phyloP scores from a whole-genome alignment of 805 yeast genomes.

The Metschnikowia amazonensis region DNA sequence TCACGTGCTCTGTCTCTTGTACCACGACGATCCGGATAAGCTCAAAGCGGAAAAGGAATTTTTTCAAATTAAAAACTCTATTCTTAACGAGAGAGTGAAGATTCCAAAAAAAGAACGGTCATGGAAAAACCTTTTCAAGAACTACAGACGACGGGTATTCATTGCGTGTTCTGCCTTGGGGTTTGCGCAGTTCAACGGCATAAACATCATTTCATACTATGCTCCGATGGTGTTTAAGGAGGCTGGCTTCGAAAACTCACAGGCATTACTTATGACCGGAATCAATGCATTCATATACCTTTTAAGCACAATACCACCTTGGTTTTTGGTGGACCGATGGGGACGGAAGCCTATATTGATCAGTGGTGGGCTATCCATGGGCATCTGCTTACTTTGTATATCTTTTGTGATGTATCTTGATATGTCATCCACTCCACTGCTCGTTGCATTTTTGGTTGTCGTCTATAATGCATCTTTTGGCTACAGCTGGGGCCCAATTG shows the following conservation, averaged over 20 bases:
- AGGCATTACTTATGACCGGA: conserved; percentile 44
- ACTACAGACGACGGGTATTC: conserved; percentile 35
- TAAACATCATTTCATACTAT: conserved; percentile 55
- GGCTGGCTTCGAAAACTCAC: conserved; percentile 42
- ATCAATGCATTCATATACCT: conserved; percentile 39
- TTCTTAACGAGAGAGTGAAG: conserved; percentile 34
- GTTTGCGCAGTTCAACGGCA: conserved; percentile 50
- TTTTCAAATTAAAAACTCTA: conserved; percentile 43
- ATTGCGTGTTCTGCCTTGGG: conserved; percentile 42
- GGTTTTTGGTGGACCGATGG: conserved; percentile 45
- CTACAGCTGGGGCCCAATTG: conserved; percentile 46
- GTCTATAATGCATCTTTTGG: conserved; percentile 44
- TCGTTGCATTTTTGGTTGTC: conserved; percentile 40
- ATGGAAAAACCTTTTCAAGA: conserved; percentile 40
- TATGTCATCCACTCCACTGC: conserved; percentile 30
- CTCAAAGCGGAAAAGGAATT: conserved; percentile 41
- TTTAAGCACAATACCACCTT: conserved; percentile 40
- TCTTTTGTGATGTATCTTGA: conserved; percentile 34
- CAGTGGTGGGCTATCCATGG: conserved; percentile 40
- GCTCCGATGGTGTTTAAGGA: conserved; percentile 53
- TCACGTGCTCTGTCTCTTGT: conserved; percentile 31
- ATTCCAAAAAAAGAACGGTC: conserved; percentile 39
- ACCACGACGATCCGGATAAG: conserved; percentile 28
- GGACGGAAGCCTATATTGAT: conserved; percentile 44
- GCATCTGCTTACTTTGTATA: conserved; percentile 30